Evolutionary conservation across 2,329 filamentous ascomycete species (phyloP), one percentile per base, ranked within the genome.

Genomic region (Exophiala lecanii-corni): DNA sequence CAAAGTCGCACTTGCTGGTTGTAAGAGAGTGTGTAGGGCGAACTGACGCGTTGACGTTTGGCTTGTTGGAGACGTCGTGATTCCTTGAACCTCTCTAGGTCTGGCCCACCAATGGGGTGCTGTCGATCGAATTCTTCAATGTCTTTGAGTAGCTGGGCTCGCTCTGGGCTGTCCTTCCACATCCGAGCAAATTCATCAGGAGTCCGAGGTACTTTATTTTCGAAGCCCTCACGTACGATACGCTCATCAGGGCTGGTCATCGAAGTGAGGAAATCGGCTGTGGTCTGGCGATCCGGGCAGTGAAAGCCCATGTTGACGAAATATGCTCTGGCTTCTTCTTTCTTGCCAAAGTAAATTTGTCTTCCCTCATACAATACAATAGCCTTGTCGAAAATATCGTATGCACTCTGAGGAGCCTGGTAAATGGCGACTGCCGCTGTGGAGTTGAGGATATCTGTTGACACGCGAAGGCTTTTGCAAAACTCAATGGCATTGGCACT

Each of bases 341-440:
- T 77, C 0, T 74, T 74, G 1, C 86, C 86, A 53, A 84, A 89
- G 66, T 81, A 91, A 55, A 91, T 89, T 57, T 89, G 77, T 0
- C 81, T 74, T 1, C 86, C 86, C 57, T 89, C 82, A 56, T 89
- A 88, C 0, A 89, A 67, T 0, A 91, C 81, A 0, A 80, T 72
- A 0, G 77, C 78, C 59, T 89, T 89, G 64, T 91, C 84, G 55
- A 91, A 89, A 12, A 79, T 65, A 42, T 81, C 75, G 43, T 73
- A 74, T 10, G 73, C 70, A 32, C 62, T 65, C 47, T 74, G 69
- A 10, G 69, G 70, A 13, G 70, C 71, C 51, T 74, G 71, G 55
- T 81, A 82, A 10, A 80, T 76, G 1, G 78, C 74, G 17, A 81
- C 73, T n/a, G 71, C 70, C 45, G 72, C 70, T 4, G 73, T 68